These are phyloP conservation scores for Aethionema arabicum DNA, from an alignment of 345 rosid species.

Conservation along the genomic window DNA sequence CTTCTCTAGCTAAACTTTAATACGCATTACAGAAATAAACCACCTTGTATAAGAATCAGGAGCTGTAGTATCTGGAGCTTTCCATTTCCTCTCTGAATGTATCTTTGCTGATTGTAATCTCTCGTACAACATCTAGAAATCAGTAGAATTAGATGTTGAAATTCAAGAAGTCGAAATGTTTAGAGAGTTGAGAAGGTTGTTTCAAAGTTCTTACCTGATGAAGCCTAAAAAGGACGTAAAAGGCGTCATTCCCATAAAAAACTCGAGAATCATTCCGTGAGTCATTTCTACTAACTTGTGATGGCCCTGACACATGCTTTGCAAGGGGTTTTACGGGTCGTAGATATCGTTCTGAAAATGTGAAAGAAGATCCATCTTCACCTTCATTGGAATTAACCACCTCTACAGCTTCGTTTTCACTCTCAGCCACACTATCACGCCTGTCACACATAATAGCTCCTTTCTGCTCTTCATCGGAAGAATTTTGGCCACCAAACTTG, in stretches of 20 bases:
- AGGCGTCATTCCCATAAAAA: constrained; percentile 95
- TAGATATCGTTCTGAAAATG: constrained; percentile 77
- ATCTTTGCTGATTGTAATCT: constrained; percentile 92
- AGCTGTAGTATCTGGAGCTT: constrained; percentile 63
- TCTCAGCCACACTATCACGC: constrained; percentile 66
- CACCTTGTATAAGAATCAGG: constrained; percentile 91
- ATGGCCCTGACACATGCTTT: constrained; percentile 63
- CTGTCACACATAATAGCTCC: constrained; percentile 51
- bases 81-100: constrained; percentile 93
- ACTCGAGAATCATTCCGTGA: constrained; percentile 54
- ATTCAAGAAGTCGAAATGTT: background rate
- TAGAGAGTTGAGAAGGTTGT: constrained; percentile 17
- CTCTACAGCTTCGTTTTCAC: constrained; percentile 90
- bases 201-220: constrained; percentile 67
- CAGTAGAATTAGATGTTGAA: constrained; percentile 14
- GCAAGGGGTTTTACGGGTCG: constrained; percentile 78
- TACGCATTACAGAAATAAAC: constrained; percentile 19
- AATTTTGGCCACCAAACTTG: constrained; percentile 70
- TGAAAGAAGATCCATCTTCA: constrained; percentile 59
- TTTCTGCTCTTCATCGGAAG: constrained; percentile 82
- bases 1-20: background rate
- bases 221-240: constrained; percentile 93
- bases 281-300: constrained; percentile 49
- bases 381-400: constrained; percentile 58
- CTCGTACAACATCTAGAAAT: constrained; percentile 76